These are phyloP conservation scores for Climacium dendroides DNA, from an alignment of 225 moss, liverwort and hornwort species.

Conservation along the genomic window DNA sequence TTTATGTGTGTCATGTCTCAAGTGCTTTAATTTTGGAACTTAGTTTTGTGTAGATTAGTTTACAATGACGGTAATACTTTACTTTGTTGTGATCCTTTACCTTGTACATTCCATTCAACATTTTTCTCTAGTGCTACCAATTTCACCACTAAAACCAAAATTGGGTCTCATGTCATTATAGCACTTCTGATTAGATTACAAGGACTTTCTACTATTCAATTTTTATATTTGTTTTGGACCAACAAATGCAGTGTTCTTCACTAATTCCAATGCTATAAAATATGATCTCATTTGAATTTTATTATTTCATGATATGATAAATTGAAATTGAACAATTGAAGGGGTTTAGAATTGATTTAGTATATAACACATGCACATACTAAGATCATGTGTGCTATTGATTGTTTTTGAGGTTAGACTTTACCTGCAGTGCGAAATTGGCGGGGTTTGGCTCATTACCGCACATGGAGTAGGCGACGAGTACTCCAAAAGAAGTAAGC, in stretches of 20 bases:
- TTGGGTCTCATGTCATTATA: background rate
- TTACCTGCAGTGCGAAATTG: conserved; percentile 2
- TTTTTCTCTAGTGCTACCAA: background rate
- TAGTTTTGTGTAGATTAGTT: background rate
- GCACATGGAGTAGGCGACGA: conserved; percentile 27
- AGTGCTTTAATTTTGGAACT: no score
- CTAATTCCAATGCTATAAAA: no score
- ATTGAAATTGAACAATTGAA: background rate
- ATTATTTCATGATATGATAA: background rate
- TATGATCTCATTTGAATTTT: background rate
- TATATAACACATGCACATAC: background rate
- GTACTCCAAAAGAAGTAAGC: conserved; percentile 30
- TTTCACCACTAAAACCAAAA: background rate
- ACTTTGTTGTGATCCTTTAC: background rate
- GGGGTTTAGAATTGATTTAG: background rate
- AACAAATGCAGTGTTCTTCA: background rate
- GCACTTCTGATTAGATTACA: background rate
- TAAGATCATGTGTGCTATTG: background rate
- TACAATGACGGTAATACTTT: background rate
- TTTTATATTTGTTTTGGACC: background rate
- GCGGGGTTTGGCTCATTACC: conserved; percentile 14
- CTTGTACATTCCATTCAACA: background rate
- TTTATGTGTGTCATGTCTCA: background rate
- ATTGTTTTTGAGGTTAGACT: background rate
- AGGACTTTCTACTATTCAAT: background rate